A percentile compares a stretch with the other conserved stretches of the same genome.
phyloP scores from a whole-genome alignment of 495 filamentous ascomycete genomes.

The Aspergillus mulundensis region DNA sequence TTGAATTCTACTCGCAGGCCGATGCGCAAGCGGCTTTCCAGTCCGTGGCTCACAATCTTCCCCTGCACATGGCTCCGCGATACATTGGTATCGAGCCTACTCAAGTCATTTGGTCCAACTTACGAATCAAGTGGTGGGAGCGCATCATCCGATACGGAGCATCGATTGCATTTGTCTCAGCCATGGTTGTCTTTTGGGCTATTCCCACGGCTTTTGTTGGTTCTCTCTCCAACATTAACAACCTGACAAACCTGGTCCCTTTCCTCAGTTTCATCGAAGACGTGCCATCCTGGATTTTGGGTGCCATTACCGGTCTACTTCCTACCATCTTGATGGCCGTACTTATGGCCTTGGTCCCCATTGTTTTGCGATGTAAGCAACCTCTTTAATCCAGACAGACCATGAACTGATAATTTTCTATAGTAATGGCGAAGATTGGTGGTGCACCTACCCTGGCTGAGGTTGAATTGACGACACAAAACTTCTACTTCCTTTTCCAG shows the following conservation, averaged over 20 bases:
- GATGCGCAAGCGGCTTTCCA: constrained; percentile 87
- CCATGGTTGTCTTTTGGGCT: constrained; percentile 86
- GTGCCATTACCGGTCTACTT: constrained; percentile 80
- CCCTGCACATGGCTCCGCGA: constrained; percentile 87
- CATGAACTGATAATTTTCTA: background rate
- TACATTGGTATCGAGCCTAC: constrained; percentile 80
- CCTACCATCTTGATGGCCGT: constrained; percentile 75
- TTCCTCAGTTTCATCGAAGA: constrained; percentile 71
- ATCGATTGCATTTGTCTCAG: constrained; percentile 66
- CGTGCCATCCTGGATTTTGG: constrained; percentile 67
- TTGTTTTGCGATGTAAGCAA: constrained; percentile 68
- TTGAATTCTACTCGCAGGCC: constrained; percentile 77
- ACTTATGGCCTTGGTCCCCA: constrained; percentile 85
- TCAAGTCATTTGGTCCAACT: constrained; percentile 87
- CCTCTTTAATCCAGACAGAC: too few species aligned
- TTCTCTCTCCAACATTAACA: constrained; percentile 78
- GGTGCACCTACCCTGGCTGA: constrained; percentile 73
- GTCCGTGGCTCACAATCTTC: constrained; percentile 77
- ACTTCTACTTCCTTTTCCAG: constrained; percentile 92
- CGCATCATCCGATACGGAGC: constrained; percentile 65
- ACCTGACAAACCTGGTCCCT: constrained; percentile 54
- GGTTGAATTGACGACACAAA: constrained; percentile 84
- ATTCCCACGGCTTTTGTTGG: constrained; percentile 88
- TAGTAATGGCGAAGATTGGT: constrained; percentile 69
- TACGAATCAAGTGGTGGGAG: constrained; percentile 87